A percentile compares a stretch with the other conserved stretches of the same genome.
These are phyloP conservation scores for Globisporangium apiculatum DNA, from an alignment of 352 stramenopile species.

Conservation along the genomic window DNA sequence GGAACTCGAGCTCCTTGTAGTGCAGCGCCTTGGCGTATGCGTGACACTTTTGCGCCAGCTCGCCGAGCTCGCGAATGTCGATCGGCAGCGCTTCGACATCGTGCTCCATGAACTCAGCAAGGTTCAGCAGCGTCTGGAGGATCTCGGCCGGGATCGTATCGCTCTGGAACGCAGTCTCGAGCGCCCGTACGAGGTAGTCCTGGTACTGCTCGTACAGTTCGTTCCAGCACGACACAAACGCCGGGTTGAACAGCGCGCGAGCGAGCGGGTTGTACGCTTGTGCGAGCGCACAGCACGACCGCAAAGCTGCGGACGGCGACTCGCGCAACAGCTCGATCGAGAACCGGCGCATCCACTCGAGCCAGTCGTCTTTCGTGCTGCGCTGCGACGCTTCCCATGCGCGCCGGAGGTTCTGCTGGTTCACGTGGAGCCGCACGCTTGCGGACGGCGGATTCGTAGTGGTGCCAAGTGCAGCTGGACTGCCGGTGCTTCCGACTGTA, in stretches of 20 bases:
- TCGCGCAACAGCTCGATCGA: slow-evolving; percentile 96
- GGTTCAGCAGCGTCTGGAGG: slow-evolving; percentile 94
- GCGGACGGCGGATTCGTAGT: slow-evolving; percentile 24
- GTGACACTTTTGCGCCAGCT: slow-evolving; percentile 94
- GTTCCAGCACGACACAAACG: slow-evolving; percentile 99
- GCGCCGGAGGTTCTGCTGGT: slow-evolving; percentile 89
- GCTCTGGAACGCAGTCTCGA: slow-evolving; percentile 93
- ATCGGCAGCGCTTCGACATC: slow-evolving; percentile 95
- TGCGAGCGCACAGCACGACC: slow-evolving; percentile 90
- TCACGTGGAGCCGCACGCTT: slow-evolving; percentile 83
- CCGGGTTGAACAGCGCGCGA: slow-evolving; percentile 95
- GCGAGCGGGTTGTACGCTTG: slow-evolving; percentile 97
- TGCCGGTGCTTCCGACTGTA: slow-evolving; percentile 12
- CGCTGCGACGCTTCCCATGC: slow-evolving; percentile 94
- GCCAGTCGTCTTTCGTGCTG: slow-evolving; percentile 91
- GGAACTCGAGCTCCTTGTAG: slow-evolving; percentile 97
- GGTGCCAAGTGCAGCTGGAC: slow-evolving; percentile 20
- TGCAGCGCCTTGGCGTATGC: slow-evolving; percentile 95
- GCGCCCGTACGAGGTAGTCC: slow-evolving; percentile 87
- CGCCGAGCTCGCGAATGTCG: slow-evolving; percentile 92
- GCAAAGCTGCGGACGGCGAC: slow-evolving; percentile 91
- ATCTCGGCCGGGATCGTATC: slow-evolving; percentile 94
- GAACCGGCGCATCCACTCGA: slow-evolving; percentile 97
- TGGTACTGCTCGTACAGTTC: slow-evolving; percentile 93
- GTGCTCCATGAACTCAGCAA: slow-evolving; percentile 99